Conservation (phyloP, 2,329 filamentous ascomycete species). For the Sporothrix protearum region DNA sequence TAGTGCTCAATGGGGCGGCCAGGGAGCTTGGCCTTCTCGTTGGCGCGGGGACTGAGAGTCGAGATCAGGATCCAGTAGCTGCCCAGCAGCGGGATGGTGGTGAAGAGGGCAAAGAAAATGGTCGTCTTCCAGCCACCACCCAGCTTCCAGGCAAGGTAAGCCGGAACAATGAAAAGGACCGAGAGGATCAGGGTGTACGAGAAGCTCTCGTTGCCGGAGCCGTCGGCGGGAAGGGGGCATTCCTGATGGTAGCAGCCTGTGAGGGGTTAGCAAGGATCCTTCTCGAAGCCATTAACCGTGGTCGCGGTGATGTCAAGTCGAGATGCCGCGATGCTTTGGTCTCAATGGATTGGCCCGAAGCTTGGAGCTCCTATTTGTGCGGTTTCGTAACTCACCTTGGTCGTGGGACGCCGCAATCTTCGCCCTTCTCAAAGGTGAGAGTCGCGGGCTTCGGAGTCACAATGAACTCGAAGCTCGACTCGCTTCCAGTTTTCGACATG, state of each 20-base stretch:
- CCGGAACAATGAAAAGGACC: constrained; percentile 67
- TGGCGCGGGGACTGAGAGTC: constrained; percentile 78
- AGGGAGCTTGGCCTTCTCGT: constrained; percentile 84
- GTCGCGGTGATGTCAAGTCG: background rate
- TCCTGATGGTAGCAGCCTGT: constrained; percentile 87
- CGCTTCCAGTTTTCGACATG: constrained; percentile 51
- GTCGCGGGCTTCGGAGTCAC: constrained; percentile 52
- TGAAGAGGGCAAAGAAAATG: constrained; percentile 78
- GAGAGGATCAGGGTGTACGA: constrained; percentile 74
- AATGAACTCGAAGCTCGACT: constrained; percentile 62
- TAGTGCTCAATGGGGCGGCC: constrained; percentile 89
- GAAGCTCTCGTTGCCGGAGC: constrained; percentile 78
- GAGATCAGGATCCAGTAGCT: constrained; percentile 80
- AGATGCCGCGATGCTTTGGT: background rate
- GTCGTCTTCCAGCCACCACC: constrained; percentile 83
- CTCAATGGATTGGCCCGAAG: background rate
- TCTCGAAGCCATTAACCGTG: background rate
- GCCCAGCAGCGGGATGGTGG: constrained; percentile 73
- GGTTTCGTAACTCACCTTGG: constrained; percentile 42
- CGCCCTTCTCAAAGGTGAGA: constrained; percentile 49
- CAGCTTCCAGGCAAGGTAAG: constrained; percentile 77
- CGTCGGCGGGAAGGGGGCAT: constrained; percentile 91
- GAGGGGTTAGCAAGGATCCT: constrained; percentile 21
- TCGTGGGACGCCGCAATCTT: constrained; percentile 56
- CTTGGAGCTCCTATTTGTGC: background rate